A percentile compares a stretch with the other conserved stretches of the same genome.
phyloP scores from a whole-genome alignment of 2,329 filamentous ascomycete genomes.

The Nemania diffusa region DNA sequence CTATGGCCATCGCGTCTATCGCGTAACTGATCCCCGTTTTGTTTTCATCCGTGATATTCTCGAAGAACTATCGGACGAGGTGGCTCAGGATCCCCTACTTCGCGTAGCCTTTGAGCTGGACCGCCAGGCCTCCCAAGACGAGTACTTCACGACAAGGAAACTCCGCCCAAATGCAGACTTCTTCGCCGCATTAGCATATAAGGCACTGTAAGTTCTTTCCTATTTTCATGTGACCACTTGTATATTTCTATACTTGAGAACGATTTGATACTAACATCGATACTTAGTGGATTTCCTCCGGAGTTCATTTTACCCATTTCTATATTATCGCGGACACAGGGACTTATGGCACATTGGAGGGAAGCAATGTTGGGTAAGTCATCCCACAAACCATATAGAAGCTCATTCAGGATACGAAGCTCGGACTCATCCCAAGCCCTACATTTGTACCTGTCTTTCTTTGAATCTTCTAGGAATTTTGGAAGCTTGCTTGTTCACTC shows the following conservation, averaged over 20 bases:
- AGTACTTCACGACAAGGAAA: constrained; percentile 41
- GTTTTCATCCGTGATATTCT: constrained; percentile 36
- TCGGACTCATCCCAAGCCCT: no score
- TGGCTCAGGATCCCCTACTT: constrained; percentile 34
- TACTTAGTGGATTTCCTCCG: constrained; percentile 33
- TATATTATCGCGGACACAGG: constrained; percentile 36
- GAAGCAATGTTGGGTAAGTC: constrained; percentile 35
- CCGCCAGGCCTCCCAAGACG: constrained; percentile 34
- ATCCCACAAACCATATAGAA: no score
- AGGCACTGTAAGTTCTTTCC: constrained; percentile 31
- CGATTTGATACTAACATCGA: constrained; percentile 10
- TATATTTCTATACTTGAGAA: not conserved
- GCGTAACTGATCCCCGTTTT: constrained; percentile 38
- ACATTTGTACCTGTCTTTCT: not conserved
- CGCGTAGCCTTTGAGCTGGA: constrained; percentile 37
- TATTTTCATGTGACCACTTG: not conserved
- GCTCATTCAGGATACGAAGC: not conserved
- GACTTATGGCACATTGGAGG: constrained; percentile 41
- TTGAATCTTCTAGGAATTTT: not conserved
- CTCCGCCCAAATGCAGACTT: constrained; percentile 39
- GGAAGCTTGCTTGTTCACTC: not conserved
- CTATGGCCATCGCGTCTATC: constrained; percentile 41
- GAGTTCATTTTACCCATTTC: constrained; percentile 40
- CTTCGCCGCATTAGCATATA: constrained; percentile 39
- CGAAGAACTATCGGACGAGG: constrained; percentile 32